Conservation (phyloP, 2,329 filamentous ascomycete species). For the Ramularia endophylla region DNA sequence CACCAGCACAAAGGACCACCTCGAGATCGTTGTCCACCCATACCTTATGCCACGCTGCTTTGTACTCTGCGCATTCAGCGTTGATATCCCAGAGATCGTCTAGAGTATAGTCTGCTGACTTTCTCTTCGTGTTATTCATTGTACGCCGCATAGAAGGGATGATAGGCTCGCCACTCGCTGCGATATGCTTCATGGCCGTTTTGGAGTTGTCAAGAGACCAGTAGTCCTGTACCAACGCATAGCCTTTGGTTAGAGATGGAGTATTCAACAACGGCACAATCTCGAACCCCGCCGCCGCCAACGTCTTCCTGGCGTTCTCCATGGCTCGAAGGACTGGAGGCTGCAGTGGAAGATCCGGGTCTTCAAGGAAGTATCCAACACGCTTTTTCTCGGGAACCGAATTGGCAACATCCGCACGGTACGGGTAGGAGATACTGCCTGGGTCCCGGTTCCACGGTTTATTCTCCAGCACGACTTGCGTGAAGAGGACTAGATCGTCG, state of each 20-base stretch:
- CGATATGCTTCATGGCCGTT: conserved; percentile 30
- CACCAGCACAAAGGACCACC: conserved; percentile 44
- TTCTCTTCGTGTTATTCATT: conserved; percentile 28
- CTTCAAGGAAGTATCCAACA: conserved; percentile 46
- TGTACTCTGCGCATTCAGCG: conserved; percentile 30
- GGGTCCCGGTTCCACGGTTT: conserved; percentile 21
- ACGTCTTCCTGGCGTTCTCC: conserved; percentile 32
- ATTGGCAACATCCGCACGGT: conserved; percentile 33
- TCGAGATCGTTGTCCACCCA: conserved; percentile 44
- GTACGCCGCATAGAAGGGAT: conserved; percentile 36
- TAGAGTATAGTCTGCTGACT: conserved; percentile 22
- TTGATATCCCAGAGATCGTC: conserved; percentile 41
- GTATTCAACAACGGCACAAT: conserved; percentile 34
- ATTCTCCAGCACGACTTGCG: conserved; percentile 16
- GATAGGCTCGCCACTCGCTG: conserved; percentile 38
- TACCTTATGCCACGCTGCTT: conserved; percentile 37
- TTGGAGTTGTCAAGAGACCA: conserved; percentile 37
- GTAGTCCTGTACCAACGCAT: conserved; percentile 37
- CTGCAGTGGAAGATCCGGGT: conserved; percentile 45
- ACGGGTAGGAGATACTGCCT: conserved; percentile 39
- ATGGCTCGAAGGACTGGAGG: conserved; percentile 46
- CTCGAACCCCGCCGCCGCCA: conserved; percentile 42
- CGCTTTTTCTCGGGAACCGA: conserved; percentile 28
- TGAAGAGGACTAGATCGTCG: conserved; percentile 21
- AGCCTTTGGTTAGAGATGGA: conserved; percentile 27